These are phyloP conservation scores for Aphanomyces euteiches DNA, from an alignment of 352 stramenopile genomes.

Conservation along the genomic window DNA sequence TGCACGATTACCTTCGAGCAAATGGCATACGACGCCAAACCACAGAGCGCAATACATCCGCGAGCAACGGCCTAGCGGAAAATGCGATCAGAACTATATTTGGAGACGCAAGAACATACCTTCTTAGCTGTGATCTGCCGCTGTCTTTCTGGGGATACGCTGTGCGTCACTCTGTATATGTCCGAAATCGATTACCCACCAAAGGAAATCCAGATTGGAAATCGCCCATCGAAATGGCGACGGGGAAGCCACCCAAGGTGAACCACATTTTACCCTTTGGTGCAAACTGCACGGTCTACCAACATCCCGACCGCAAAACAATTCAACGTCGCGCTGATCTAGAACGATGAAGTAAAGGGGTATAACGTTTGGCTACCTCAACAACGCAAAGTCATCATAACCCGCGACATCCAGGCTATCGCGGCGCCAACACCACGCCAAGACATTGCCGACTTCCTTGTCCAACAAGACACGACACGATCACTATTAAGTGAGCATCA, in stretches of 20 bases:
- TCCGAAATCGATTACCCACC: not conserved
- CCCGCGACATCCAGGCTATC: not conserved
- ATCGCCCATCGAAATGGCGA: not conserved
- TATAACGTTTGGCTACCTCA: slow-evolving; percentile 12
- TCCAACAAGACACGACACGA: too few relatives aligned
- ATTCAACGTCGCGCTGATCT: not conserved
- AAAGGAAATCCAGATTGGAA: not conserved
- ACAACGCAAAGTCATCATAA: not conserved
- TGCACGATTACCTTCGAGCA: not conserved
- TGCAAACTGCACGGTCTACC: not conserved
- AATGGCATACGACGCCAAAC: not conserved
- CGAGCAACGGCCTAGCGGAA: not conserved
- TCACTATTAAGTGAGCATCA: not conserved
- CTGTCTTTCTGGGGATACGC: not conserved
- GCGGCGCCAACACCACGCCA: not conserved
- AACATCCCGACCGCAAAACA: not conserved
- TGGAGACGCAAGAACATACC: not conserved
- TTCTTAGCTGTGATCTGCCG: not conserved
- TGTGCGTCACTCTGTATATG: not conserved
- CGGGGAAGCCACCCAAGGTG: not conserved
- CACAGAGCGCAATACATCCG: not conserved
- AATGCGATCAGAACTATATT: not conserved
- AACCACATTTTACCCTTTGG: slow-evolving; percentile 1
- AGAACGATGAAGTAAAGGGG: slow-evolving; percentile 4
- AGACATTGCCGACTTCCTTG: not conserved